These are phyloP conservation scores for Ammopiptanthus mongolicus DNA, from an alignment of 306 rosid genomes.

Conservation along the genomic window DNA sequence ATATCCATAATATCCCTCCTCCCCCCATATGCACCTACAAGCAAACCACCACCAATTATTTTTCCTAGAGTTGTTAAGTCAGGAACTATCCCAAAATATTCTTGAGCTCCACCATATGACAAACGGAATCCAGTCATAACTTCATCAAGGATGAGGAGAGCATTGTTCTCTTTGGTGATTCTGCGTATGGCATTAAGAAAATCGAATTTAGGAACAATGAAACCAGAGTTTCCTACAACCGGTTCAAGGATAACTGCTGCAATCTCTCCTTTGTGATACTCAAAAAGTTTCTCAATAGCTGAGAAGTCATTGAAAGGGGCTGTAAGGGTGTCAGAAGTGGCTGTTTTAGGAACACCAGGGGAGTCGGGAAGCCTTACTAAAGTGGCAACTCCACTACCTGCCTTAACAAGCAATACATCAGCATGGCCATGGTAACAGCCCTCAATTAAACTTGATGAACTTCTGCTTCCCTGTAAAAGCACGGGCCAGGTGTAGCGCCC, in stretches of 20 bases:
- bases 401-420: slow-evolving; percentile 77
- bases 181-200: slow-evolving; percentile 50
- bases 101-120: slow-evolving; percentile 79
- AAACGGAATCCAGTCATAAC: slow-evolving; percentile 81
- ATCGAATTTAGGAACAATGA: slow-evolving; percentile 48
- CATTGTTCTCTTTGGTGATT: slow-evolving; percentile 46
- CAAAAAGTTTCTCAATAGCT: slow-evolving; percentile 51
- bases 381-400: slow-evolving; percentile 77
- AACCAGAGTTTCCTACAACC: slow-evolving; percentile 73
- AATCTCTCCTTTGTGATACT: slow-evolving; percentile 47
- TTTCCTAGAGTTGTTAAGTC: slow-evolving; percentile 65
- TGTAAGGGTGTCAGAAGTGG: slow-evolving; percentile 51
- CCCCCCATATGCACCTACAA: slow-evolving; percentile 82
- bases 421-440: slow-evolving; percentile 87
- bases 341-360: slow-evolving; percentile 62
- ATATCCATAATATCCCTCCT: slow-evolving; percentile 68
- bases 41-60: slow-evolving; percentile 75
- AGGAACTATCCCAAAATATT: slow-evolving; percentile 61
- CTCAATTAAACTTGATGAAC: slow-evolving; percentile 65
- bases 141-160: slow-evolving; percentile 68
- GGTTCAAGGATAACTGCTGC: slow-evolving; percentile 70
- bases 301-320: slow-evolving; percentile 57
- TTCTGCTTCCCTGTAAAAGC: slow-evolving; percentile 58
- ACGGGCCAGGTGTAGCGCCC: slow-evolving; percentile 63
- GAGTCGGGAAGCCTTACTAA: slow-evolving; percentile 74